A percentile compares a stretch with the other conserved stretches of the same genome.
Evolutionary conservation across 78 protist species (phyloP).

Genomic region (Polysphondylium violaceum): DNA sequence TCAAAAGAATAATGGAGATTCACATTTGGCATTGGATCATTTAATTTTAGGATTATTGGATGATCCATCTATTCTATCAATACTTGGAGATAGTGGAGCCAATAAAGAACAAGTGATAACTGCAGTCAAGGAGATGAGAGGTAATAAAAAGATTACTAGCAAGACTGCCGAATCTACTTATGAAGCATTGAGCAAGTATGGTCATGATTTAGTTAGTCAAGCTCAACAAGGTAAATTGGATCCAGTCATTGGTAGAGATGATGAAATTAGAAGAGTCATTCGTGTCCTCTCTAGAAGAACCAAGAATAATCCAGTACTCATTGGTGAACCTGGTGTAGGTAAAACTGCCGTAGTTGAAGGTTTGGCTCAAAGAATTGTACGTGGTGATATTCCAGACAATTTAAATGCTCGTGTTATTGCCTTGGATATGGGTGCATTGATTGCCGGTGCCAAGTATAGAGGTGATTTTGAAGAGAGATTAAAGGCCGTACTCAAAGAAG

Average conservation of each 20-base stretch:
- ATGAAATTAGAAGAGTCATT: slow-evolving; percentile 96
- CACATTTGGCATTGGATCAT: slow-evolving; percentile 82
- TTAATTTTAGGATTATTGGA: slow-evolving; percentile 62
- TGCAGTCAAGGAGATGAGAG: slow-evolving; percentile 77
- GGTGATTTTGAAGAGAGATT: slow-evolving; percentile 99
- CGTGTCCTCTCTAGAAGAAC: slow-evolving; percentile 92
- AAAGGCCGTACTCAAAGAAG: slow-evolving; percentile 97
- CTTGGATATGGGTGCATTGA: slow-evolving; percentile 98
- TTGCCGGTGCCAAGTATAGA: slow-evolving; percentile 99
- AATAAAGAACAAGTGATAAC: slow-evolving; percentile 48
- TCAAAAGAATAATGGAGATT: slow-evolving; percentile 83
- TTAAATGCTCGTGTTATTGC: slow-evolving; percentile 88
- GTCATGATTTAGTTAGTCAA: slow-evolving; percentile 83
- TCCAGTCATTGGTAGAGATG: slow-evolving; percentile 99
- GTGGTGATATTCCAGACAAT: slow-evolving; percentile 97
- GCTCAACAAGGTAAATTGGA: slow-evolving; percentile 97
- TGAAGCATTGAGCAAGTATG: slow-evolving; percentile 92
- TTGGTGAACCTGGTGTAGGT: slow-evolving; percentile 98
- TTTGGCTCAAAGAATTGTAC: slow-evolving; percentile 97
- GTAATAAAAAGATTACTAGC: slow-evolving; percentile 67
- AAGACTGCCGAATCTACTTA: slow-evolving; percentile 78
- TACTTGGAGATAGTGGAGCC: slow-evolving; percentile 66
- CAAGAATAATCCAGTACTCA: slow-evolving; percentile 98
- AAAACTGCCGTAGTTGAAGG: slow-evolving; percentile 99
- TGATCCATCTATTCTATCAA: slow-evolving; percentile 42